phyloP scores from a whole-genome alignment of 1,284 basidiomycete genomes.

The Moniliella sp. region DNA sequence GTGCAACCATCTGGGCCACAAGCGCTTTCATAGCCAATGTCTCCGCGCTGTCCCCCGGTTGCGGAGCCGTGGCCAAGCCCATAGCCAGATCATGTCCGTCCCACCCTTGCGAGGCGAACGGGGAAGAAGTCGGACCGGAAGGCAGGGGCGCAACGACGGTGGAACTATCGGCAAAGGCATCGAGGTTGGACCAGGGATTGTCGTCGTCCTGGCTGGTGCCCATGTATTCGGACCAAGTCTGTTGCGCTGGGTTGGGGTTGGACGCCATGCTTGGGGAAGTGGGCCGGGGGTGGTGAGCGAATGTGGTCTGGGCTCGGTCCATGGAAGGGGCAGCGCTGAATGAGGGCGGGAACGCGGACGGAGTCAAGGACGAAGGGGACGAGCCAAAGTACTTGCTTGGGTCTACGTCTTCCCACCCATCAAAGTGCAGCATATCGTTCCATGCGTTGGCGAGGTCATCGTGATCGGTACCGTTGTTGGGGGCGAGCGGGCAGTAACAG shows the following conservation, averaged over 20 bases:
- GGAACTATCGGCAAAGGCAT: slow-evolving; percentile 12
- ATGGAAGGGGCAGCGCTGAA: background rate
- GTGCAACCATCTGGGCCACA: background rate
- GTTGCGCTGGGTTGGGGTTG: background rate
- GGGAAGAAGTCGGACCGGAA: background rate
- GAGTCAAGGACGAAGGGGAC: too few relatives aligned
- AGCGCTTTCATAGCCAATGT: background rate
- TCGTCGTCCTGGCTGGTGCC: slow-evolving; percentile 4
- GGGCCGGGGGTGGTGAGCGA: background rate
- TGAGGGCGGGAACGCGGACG: background rate
- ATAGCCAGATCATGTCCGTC: background rate
- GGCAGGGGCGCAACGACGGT: background rate
- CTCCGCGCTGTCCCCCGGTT: background rate
- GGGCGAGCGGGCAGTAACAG: too few relatives aligned
- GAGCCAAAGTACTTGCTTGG: too few relatives aligned
- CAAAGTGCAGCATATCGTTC: too few relatives aligned
- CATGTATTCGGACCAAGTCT: slow-evolving; percentile 17
- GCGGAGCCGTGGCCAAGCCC: background rate
- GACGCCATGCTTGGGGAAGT: background rate
- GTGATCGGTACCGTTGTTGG: too few relatives aligned
- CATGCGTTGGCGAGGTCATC: too few relatives aligned
- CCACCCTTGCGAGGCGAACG: background rate
- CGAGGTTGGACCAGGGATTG: slow-evolving; percentile 17
- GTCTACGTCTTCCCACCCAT: too few relatives aligned
- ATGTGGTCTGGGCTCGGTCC: background rate